Percentiles rank a stretch among this genome's conserved stretches.
Evolutionary conservation across 1,284 basidiomycete species (phyloP).

Genomic region (Volvariella surrecta): DNA sequence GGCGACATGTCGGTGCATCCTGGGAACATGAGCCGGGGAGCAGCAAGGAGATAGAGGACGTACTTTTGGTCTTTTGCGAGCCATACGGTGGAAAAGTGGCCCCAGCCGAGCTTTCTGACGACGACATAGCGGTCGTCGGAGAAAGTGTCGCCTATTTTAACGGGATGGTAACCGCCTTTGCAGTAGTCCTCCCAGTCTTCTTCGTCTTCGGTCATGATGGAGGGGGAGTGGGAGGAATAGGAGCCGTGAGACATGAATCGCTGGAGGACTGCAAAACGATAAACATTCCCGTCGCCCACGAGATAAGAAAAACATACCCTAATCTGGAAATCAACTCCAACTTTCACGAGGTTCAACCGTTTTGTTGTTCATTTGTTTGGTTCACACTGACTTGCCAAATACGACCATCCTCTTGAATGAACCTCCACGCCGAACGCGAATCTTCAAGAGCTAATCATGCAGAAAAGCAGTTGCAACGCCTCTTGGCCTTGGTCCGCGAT

Average conservation of each 20-base stretch:
- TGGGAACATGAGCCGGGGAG: slow-evolving; percentile 23
- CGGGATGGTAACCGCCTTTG: slow-evolving; percentile 91
- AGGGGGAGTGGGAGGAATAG: slow-evolving; percentile 34
- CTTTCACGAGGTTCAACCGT: no score
- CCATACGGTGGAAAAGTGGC: slow-evolving; percentile 96
- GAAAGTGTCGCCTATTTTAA: slow-evolving; percentile 91
- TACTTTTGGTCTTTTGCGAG: slow-evolving; percentile 82
- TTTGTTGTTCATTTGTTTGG: no score
- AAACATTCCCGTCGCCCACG: not conserved
- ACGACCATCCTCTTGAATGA: no score
- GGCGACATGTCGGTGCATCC: slow-evolving; percentile 92
- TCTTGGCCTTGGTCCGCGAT: slow-evolving; percentile 18
- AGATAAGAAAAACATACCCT: no score
- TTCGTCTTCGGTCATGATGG: slow-evolving; percentile 61
- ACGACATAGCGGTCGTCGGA: slow-evolving; percentile 85
- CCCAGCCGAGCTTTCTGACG: slow-evolving; percentile 96
- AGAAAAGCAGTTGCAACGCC: no score
- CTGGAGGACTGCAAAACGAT: not conserved
- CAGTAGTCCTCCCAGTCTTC: slow-evolving; percentile 82
- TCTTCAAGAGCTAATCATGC: slow-evolving; percentile 14
- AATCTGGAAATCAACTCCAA: no score
- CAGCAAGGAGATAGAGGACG: slow-evolving; percentile 20
- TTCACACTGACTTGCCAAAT: no score
- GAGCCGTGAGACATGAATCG: slow-evolving; percentile 36
- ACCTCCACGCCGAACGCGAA: no score